Percentiles rank a stretch among this genome's conserved stretches.
These are phyloP conservation scores for Globisporangium orthogonon DNA, from an alignment of 352 stramenopile genomes.

Conservation along the genomic window DNA sequence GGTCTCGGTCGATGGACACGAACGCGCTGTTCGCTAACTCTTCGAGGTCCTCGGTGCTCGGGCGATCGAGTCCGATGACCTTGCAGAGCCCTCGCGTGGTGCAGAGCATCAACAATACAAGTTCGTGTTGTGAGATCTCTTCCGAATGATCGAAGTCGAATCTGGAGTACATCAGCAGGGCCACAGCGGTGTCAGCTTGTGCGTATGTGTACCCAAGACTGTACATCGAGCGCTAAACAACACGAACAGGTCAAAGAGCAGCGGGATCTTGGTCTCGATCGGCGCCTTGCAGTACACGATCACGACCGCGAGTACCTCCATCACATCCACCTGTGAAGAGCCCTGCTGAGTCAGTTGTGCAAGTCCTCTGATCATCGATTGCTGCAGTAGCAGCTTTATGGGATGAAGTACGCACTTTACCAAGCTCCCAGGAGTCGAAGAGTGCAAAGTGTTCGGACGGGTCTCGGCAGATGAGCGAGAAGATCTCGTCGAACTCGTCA, in stretches of 20 bases:
- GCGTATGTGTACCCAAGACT: no score
- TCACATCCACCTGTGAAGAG: constrained; percentile 46
- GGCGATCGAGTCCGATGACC: constrained; percentile 47
- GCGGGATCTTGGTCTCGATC: constrained; percentile 59
- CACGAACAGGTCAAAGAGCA: constrained; percentile 56
- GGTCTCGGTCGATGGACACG: constrained; percentile 43
- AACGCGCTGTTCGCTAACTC: constrained; percentile 44
- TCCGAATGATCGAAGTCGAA: constrained; percentile 79
- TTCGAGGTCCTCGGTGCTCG: constrained; percentile 44
- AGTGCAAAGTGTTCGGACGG: constrained; percentile 60
- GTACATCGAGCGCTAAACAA: background rate
- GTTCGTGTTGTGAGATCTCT: constrained; percentile 54
- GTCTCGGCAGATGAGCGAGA: constrained; percentile 70
- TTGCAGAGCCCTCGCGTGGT: constrained; percentile 69
- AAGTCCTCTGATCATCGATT: no score
- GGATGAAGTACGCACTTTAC: constrained; percentile 25
- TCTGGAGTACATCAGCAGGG: no score
- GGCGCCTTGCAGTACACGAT: constrained; percentile 65
- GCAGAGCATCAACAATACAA: constrained; percentile 70
- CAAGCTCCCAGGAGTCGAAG: constrained; percentile 52
- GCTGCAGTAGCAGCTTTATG: background rate
- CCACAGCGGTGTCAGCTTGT: no score
- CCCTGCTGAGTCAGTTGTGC: no score
- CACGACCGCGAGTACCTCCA: constrained; percentile 70
- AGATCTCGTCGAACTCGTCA: constrained; percentile 76